Evolutionary conservation across 306 rosid genomes (phyloP), one percentile per base, ranked within the genome.

Genomic region (Coriaria nepalensis): DNA sequence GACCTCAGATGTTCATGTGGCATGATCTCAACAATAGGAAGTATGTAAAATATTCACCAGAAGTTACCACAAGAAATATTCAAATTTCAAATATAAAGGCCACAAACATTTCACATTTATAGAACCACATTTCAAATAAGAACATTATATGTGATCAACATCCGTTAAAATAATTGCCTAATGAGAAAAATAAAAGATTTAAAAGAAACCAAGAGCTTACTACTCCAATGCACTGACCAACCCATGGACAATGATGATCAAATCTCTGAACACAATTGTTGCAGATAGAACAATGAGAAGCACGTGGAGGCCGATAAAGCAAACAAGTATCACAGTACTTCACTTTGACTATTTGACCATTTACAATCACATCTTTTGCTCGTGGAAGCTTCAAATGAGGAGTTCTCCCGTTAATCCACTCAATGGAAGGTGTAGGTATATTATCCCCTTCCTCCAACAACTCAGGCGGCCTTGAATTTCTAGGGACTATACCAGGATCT

Each of bases 171-270:
- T 20, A 20, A 20, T 20, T 20, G 29, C 29, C 29, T 1, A 20
- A 20, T 3, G 29, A 20, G 29, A 20, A 20, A 20, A 20, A 20
- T 1, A 20, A 3, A 3, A 20, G 29, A 20, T 20, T 20, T 20
- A 20, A 20, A 20, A 20, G 29, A 20, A 20, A 20, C 29, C 29
- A 20, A 0, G 49, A 68, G 73, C 95, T 76, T 81, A 88, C 97
- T 12, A 72, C 53, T 81, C 97, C 97, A 50, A 90, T 79, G 77
- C 97, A 90, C 74, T 90, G 97, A 42, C 97, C 97, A 55, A 90
- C 95, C 97, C 97, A 90, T 38, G 95, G 95, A 55, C 97, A 90
- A 54, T 90, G 97, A 77, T 90, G 97, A 85, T 90, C 97, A 59
- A 90, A 90, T 76, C 77, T 79, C 85, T 79, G 78, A 55, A 90